Evolutionary conservation across 2,329 filamentous ascomycete genomes (phyloP).

Genomic region (Teratosphaeria nubilosa): DNA sequence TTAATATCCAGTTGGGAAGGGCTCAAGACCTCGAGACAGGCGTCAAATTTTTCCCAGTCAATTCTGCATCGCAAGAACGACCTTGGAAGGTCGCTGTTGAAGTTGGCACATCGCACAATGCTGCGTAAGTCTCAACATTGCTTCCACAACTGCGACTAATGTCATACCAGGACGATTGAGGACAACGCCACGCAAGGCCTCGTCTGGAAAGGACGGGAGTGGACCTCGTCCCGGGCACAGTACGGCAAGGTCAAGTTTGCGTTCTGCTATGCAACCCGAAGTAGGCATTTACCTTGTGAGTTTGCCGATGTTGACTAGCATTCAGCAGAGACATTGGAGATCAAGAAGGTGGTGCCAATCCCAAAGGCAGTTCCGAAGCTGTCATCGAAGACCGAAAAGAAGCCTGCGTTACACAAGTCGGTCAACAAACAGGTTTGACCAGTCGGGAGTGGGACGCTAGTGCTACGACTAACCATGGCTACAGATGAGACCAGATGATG

Average conservation of each 20-base stretch:
- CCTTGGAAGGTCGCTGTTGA: background rate
- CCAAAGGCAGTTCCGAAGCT: background rate
- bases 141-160: no score
- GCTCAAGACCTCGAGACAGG: background rate
- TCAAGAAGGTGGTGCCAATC: conserved; percentile 1
- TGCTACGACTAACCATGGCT: no score
- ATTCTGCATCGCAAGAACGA: background rate
- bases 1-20: no score
- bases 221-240: background rate
- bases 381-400: background rate
- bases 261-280: conserved; percentile 3
- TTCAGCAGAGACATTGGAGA: background rate
- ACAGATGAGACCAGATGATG: no score
- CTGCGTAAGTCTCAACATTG: background rate
- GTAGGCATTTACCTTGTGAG: background rate
- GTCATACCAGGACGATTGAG: no score
- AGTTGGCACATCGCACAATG: no score
- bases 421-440: background rate
- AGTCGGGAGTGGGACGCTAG: background rate
- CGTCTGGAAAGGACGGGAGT: background rate
- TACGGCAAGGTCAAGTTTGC: background rate
- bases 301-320: no score
- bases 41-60: background rate
- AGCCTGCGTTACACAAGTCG: background rate
- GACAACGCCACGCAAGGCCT: no score